Evolutionary conservation across 345 rosid genomes (phyloP), one percentile per base, ranked within the genome.

Genomic region (Hibiscus mutabilis): DNA sequence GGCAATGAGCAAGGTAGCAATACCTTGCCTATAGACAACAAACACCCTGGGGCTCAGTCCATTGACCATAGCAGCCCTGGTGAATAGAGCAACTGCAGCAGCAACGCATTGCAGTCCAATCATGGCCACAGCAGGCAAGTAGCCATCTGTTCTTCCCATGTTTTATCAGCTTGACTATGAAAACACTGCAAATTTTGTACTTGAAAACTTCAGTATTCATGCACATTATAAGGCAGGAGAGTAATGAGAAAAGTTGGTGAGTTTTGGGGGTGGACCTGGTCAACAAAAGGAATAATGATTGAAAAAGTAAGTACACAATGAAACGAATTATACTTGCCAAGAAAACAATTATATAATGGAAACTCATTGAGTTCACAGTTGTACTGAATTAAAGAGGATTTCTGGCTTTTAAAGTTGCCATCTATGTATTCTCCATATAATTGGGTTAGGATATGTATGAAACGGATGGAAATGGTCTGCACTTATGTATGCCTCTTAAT

Each of bases 31-130:
- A 21, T 81, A 81, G 37, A 79, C 78, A 0, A 74, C 79, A 25
- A 76, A 79, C 6, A 83, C 67, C 42, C 73, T 74, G 22, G 81
- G 74, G 6, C 77, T 81, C 66, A 83, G 15, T 40, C 84, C 84
- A 11, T 76, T 56, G 2, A 75, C 27, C 12, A 83, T 49, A 33
- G 78, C 82, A 6, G 74, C 81, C 74, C 81, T 80, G 0, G 77
- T 77, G 51, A 59, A 76, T 46, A 80, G 80, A 59, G 76, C 73
- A 49, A 78, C 58, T 6, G 74, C 81, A 35, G 84, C 82, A 65
- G 80, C 74, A 18, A 21, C 27, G 62, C 61, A 80, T 22, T 80
- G 82, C 29, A 81, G 64, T 1, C 35, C 79, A 55, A 80, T 25
- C 86, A 83, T 78, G 53, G 74, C 82, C 37, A 78, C 29, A 13